Percentiles rank a stretch among this genome's conserved stretches.
Evolutionary conservation across 805 yeast genomes (phyloP).

Genomic region (Candida koratica): DNA sequence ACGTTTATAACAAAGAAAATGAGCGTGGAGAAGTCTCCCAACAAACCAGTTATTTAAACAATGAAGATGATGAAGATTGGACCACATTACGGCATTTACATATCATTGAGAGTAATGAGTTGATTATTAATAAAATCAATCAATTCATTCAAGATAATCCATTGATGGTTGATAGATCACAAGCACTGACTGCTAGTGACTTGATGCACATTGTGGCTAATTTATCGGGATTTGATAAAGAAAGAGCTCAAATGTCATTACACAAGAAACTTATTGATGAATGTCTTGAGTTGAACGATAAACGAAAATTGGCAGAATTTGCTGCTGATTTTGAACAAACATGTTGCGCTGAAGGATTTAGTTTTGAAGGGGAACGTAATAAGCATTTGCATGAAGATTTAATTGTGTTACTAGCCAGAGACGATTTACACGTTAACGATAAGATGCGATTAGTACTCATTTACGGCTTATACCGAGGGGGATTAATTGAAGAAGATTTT

Average conservation of each 20-base stretch:
- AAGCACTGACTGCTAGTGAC: slow-evolving; percentile 64
- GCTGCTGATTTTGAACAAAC: slow-evolving; percentile 85
- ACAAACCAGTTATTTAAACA: slow-evolving; percentile 39
- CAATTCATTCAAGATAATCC: slow-evolving; percentile 72
- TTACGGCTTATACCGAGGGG: slow-evolving; percentile 79
- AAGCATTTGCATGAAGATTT: slow-evolving; percentile 60
- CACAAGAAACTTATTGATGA: slow-evolving; percentile 63
- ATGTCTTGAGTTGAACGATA: slow-evolving; percentile 57
- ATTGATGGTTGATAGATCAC: slow-evolving; percentile 62
- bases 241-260: slow-evolving; percentile 53
- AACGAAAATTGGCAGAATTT: slow-evolving; percentile 55
- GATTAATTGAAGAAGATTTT: slow-evolving; percentile 70
- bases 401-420: slow-evolving; percentile 49
- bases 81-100: slow-evolving; percentile 65
- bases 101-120: slow-evolving; percentile 67
- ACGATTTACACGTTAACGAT: slow-evolving; percentile 53
- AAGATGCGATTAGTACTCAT: slow-evolving; percentile 70
- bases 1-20: slow-evolving; percentile 52
- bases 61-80: slow-evolving; percentile 75
- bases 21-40: slow-evolving; percentile 40
- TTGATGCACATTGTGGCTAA: slow-evolving; percentile 72
- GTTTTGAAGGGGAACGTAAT: slow-evolving; percentile 61
- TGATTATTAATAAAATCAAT: slow-evolving; percentile 53
- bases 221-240: slow-evolving; percentile 62
- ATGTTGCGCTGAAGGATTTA: slow-evolving; percentile 67